A percentile compares a stretch with the other conserved stretches of the same genome.
phyloP scores from a whole-genome alignment of 2,329 filamentous ascomycete species.

The Mollisia scopiformis region DNA sequence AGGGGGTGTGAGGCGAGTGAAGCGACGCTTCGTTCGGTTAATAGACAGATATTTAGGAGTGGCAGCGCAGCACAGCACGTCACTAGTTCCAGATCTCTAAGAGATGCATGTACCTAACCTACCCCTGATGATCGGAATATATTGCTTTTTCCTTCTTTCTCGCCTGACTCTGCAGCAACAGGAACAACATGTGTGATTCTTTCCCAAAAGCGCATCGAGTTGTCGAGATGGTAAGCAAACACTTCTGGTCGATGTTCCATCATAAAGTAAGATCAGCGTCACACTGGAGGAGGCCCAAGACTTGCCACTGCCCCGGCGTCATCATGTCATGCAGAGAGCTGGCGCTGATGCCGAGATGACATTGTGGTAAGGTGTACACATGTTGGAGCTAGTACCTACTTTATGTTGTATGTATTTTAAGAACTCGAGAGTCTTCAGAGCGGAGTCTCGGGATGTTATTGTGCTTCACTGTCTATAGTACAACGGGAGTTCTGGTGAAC shows the following conservation, averaged over 20 bases:
- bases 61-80: background rate
- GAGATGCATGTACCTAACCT: background rate
- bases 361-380: background rate
- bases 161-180: no score
- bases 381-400: no score
- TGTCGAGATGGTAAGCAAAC: background rate
- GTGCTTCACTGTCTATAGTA: no score
- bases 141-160: background rate
- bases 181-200: no score
- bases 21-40: background rate
- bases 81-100: background rate
- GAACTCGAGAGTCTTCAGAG: no score
- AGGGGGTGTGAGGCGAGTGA: background rate
- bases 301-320: background rate
- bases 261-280: background rate
- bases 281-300: background rate
- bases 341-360: background rate
- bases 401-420: no score
- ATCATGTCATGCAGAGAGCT: conserved; percentile 2
- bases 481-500: no score
- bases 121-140: background rate
- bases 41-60: background rate
- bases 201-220: background rate
- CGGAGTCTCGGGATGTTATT: no score
- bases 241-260: background rate